Conservation (phyloP, 2,329 filamentous ascomycete genomes). For the Fusarium hainanense region DNA sequence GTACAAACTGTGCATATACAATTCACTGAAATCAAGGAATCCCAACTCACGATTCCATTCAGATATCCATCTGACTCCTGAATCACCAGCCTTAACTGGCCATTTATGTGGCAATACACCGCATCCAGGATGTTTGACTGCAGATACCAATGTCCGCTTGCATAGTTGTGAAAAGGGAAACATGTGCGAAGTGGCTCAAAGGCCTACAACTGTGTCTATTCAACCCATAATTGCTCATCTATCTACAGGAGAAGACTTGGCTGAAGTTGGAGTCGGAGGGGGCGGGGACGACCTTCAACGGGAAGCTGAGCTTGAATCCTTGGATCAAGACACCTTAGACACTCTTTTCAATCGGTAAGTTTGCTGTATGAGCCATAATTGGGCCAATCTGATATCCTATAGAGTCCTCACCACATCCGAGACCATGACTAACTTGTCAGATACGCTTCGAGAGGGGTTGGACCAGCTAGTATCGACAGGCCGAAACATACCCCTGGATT, state of each 20-base stretch:
- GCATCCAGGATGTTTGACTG: constrained; percentile 78
- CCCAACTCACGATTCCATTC: constrained; percentile 54
- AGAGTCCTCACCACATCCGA: constrained; percentile 36
- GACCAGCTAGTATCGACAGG: constrained; percentile 35
- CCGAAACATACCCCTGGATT: constrained; percentile 43
- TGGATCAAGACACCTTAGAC: constrained; percentile 64
- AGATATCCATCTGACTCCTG: constrained; percentile 60
- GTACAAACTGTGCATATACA: constrained; percentile 82
- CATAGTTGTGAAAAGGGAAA: constrained; percentile 88
- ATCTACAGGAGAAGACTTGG: constrained; percentile 72
- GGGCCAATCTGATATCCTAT: not conserved
- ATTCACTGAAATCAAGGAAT: constrained; percentile 64
- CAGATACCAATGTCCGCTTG: constrained; percentile 69
- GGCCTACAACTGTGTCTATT: constrained; percentile 74
- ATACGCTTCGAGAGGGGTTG: constrained; percentile 29
- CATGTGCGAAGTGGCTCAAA: constrained; percentile 63
- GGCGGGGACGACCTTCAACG: constrained; percentile 80
- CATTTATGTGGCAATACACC: constrained; percentile 78
- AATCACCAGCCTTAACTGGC: constrained; percentile 76
- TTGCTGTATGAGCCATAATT: fast-evolving
- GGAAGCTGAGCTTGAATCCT: constrained; percentile 71
- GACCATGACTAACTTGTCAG: constrained; percentile 8
- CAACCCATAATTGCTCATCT: constrained; percentile 79
- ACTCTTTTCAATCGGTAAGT: constrained; percentile 57
- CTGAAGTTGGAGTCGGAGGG: constrained; percentile 81